A percentile compares a stretch with the other conserved stretches of the same genome.
These are phyloP conservation scores for Talaromyces sp. DNA, from an alignment of 2,329 filamentous ascomycete genomes.

Conservation along the genomic window DNA sequence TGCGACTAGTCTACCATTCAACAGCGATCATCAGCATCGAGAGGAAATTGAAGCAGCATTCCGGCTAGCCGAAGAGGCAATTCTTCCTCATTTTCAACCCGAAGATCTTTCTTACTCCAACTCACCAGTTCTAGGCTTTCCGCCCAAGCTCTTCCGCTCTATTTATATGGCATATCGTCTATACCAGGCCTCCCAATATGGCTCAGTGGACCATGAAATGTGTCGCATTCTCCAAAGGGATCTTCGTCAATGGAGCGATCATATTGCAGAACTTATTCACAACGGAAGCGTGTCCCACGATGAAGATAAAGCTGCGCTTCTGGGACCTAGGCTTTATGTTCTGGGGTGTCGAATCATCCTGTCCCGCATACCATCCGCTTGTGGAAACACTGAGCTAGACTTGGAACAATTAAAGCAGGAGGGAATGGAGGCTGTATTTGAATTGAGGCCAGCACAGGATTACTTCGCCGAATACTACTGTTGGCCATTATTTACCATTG, in stretches of 20 bases:
- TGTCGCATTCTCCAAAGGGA: neutral
- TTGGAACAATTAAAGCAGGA: conserved; percentile 12
- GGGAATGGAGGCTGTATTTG: conserved; percentile 13
- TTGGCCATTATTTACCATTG: conserved; percentile 28
- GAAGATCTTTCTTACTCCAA: conserved; percentile 1
- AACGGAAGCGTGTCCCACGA: neutral
- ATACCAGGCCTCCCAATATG: neutral
- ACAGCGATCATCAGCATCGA: conserved; percentile 3
- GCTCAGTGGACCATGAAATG: neutral
- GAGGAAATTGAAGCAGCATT: conserved; percentile 17
- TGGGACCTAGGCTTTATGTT: conserved; percentile 21
- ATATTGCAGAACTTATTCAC: neutral
- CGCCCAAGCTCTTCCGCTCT: conserved; percentile 23
- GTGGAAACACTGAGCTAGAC: too few species aligned
- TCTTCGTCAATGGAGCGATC: neutral
- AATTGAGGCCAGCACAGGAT: conserved; percentile 20
- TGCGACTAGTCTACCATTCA: conserved; percentile 30
- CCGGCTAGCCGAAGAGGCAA: conserved; percentile 1
- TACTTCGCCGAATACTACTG: conserved; percentile 33
- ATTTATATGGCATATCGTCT: conserved; percentile 20
- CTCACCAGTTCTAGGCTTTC: conserved; percentile 26
- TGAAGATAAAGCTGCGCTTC: neutral
- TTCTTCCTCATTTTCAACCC: conserved; percentile 8
- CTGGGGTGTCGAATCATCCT: conserved; percentile 20
- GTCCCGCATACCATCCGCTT: conserved; percentile 4